Base-by-base conservation (phyloP, 2,329 filamentous ascomycete species). In the Mollisia scopiformis region DNA sequence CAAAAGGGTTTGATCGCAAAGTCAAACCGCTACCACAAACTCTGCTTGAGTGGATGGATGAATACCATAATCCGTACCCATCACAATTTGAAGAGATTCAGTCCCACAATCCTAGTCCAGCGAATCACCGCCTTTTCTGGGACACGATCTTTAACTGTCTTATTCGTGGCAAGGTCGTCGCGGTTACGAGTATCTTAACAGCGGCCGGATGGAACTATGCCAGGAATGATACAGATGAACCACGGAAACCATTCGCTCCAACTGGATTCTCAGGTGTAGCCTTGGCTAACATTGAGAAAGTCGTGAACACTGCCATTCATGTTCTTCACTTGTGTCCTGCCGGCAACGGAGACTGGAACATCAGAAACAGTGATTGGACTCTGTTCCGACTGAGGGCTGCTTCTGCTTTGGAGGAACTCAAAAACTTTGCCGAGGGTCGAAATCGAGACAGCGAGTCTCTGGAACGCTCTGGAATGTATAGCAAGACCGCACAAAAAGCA, bases 121-220 rank as follows among this genome's bases (percentile, higher is more conserved):
- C 92, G 1, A 86, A 87, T 46, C 91, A 95, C 70, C 79, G 82
- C 27, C 80, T 90, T 35, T 98, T 92, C 76, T 98, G 94, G 94
- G 91, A 93, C 71, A 87, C 87, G 1, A 79, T 97, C n/a, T 90
- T 89, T 68, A 85, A 86, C 58, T 81, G 87, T 14, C 80, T 93
- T 23, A 79, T 96, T 27, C 89, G 93, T 50, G 94, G 93, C 43
- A 88, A 89, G 60, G 84, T 96, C 46, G 69, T 75, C 14, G 85
- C 86, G 43, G 88, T 89, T 1, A 81, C 89, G n/a, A 78, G 83
- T 50, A 76, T 96, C 28, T 80, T 98, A 51, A 84, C 82, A 59
- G 84, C 86, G 56, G 92, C 92, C 11, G 91, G 91, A 31, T 97
- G 95, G 84, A 88, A 88, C 65, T 80, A 90, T 62, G 90, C 93